Conservation (phyloP, 192 early-diverging fungal genomes). For the Lobosporangium transversale region DNA sequence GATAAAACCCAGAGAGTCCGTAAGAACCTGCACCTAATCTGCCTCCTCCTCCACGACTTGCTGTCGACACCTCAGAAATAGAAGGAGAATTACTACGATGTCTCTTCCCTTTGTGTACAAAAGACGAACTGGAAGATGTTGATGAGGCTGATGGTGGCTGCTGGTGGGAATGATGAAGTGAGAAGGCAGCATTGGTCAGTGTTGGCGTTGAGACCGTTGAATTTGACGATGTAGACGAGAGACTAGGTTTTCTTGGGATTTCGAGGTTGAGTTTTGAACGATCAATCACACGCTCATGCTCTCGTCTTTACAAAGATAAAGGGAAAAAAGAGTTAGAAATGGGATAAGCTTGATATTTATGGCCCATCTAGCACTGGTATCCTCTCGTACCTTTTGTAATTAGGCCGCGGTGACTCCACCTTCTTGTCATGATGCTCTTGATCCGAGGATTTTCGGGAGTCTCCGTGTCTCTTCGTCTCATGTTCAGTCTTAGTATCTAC, state of each 20-base stretch:
- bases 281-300: conserved; percentile 33
- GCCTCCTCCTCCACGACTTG: conserved; percentile 1
- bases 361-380: no score
- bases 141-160: conserved; percentile 9
- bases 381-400: conserved; percentile 21
- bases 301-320: conserved; percentile 13
- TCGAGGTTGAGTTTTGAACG: conserved; percentile 47
- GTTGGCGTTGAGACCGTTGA: conserved; percentile 36
- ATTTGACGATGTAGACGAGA: conserved; percentile 21
- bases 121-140: neutral
- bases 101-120: conserved; percentile 18
- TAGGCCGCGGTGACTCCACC: conserved; percentile 8
- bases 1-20: conserved; percentile 4
- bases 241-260: conserved; percentile 35
- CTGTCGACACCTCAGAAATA: neutral
- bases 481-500: neutral
- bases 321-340: neutral
- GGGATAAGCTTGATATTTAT: neutral
- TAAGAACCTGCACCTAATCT: conserved; percentile 14
- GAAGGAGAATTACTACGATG: conserved; percentile 29
- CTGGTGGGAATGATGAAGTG: neutral
- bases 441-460: conserved; percentile 5
- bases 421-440: conserved; percentile 19
- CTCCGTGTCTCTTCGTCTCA: neutral
- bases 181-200: conserved; percentile 15